These are phyloP conservation scores for Cryptococcus sp. DNA, from an alignment of 1,284 basidiomycete species.

Conservation along the genomic window DNA sequence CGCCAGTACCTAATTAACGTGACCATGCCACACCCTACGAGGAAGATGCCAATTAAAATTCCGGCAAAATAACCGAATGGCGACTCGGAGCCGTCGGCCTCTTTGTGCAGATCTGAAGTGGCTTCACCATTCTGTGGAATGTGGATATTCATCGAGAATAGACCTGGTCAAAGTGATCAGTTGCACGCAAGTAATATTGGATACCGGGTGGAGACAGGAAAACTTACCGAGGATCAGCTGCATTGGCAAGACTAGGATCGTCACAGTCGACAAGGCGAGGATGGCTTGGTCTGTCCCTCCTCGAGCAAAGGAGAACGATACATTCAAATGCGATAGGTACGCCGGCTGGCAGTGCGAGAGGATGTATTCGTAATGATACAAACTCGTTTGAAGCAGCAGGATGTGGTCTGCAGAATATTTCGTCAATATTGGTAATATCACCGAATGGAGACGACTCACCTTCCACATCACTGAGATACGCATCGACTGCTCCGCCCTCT, in stretches of 20 bases:
- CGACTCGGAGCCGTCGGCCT: constrained; percentile 35
- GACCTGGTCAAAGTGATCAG: constrained; percentile 55
- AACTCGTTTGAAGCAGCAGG: constrained; percentile 77
- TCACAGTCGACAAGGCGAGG: constrained; percentile 67
- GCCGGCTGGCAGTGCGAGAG: constrained; percentile 83
- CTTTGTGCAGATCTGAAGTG: constrained; percentile 16
- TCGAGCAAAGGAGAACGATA: constrained; percentile 64
- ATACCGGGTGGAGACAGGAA: constrained; percentile 25
- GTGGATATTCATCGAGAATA: constrained; percentile 64
- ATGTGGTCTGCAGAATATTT: constrained; percentile 73
- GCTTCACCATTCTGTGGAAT: constrained; percentile 53
- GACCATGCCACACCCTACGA: constrained; percentile 43
- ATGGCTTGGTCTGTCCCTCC: constrained; percentile 67
- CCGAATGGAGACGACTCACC: constrained; percentile 57
- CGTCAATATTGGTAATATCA: not conserved
- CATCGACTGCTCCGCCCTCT: constrained; percentile 65
- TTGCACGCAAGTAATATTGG: constrained; percentile 11
- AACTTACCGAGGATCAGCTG: constrained; percentile 65
- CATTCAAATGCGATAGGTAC: constrained; percentile 75
- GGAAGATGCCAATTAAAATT: constrained; percentile 39
- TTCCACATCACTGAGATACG: constrained; percentile 91
- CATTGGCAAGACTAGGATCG: constrained; percentile 68
- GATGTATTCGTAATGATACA: constrained; percentile 86
- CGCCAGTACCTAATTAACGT: constrained; percentile 49
- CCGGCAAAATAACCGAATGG: constrained; percentile 43